phyloP scores from a whole-genome alignment of 352 stramenopile species.

The Hyaloperonospora arabidopsidis region DNA sequence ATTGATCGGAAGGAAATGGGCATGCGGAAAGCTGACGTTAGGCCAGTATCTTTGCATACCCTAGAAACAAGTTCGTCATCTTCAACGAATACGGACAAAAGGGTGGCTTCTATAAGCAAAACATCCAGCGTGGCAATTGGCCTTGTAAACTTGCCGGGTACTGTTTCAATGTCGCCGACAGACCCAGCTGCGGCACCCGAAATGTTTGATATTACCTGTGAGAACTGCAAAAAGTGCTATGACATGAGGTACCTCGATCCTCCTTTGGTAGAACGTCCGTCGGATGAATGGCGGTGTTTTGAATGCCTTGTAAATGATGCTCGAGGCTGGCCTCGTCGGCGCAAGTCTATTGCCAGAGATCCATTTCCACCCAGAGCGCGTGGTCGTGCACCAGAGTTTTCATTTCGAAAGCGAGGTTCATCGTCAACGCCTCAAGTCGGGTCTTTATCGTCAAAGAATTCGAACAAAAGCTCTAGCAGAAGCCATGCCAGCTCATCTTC shows the following conservation, averaged over 20 bases:
- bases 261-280: conserved; percentile 60
- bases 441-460: conserved; percentile 40
- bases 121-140: conserved; percentile 1
- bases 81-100: conserved; percentile 1
- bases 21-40: not conserved
- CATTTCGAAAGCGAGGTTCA: conserved; percentile 31
- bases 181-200: conserved; percentile 30
- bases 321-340: conserved; percentile 65
- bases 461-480: conserved; percentile 31
- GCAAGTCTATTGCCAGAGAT: conserved; percentile 27
- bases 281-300: conserved; percentile 80
- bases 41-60: conserved; percentile 2
- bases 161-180: conserved; percentile 15
- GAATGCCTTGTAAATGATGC: conserved; percentile 85
- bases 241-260: conserved; percentile 81
- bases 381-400: conserved; percentile 5
- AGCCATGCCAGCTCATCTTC: conserved; percentile 33
- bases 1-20: conserved; percentile 3
- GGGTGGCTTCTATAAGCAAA: conserved; percentile 2
- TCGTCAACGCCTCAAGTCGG: conserved; percentile 38
- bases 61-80: conserved; percentile 1
- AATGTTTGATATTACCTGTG: conserved; percentile 73
- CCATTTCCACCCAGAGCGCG: conserved; percentile 22
- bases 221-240: conserved; percentile 69
- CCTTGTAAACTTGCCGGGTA: conserved; percentile 3